These are phyloP conservation scores for Russula olivacea DNA, from an alignment of 768 basidiomycete genomes.

Conservation along the genomic window DNA sequence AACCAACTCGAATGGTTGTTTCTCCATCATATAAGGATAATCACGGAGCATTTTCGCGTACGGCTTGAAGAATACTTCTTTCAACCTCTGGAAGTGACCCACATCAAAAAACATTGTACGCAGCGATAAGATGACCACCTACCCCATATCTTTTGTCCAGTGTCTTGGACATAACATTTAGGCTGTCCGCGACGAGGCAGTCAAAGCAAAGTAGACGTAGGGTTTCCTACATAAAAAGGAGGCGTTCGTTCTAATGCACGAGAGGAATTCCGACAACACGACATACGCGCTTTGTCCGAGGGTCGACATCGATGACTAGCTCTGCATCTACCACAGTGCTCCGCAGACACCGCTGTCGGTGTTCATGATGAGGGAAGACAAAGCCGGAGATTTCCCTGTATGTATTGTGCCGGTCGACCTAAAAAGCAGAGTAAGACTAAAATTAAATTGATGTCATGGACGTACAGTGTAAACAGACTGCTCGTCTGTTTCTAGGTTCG, in stretches of 20 bases:
- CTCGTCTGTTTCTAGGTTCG: constrained; percentile 44
- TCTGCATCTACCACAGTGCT: constrained; percentile 91
- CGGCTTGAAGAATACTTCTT: constrained; percentile 78
- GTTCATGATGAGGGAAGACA: constrained; percentile 86
- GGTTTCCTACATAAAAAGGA: constrained; percentile 51
- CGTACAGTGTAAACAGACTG: constrained; percentile 71
- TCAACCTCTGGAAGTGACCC: constrained; percentile 51
- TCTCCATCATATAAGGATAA: constrained; percentile 56
- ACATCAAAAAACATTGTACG: background rate
- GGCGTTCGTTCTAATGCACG: constrained; percentile 12
- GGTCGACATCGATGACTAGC: constrained; percentile 86
- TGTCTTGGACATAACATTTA: constrained; percentile 80
- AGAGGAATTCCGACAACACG: background rate
- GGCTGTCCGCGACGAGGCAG: constrained; percentile 78
- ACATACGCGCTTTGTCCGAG: constrained; percentile 60
- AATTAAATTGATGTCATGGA: background rate
- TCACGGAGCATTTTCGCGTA: constrained; percentile 64
- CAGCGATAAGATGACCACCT: constrained; percentile 29
- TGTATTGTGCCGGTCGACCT: constrained; percentile 94
- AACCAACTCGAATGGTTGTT: constrained; percentile 79
- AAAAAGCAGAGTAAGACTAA: constrained; percentile 15
- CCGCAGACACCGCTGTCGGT: constrained; percentile 57
- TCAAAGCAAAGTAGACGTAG: constrained; percentile 87
- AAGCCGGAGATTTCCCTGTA: constrained; percentile 73
- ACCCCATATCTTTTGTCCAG: constrained; percentile 90